phyloP scores from a whole-genome alignment of 495 filamentous ascomycete genomes.

The Saxophila tyrrhenica region DNA sequence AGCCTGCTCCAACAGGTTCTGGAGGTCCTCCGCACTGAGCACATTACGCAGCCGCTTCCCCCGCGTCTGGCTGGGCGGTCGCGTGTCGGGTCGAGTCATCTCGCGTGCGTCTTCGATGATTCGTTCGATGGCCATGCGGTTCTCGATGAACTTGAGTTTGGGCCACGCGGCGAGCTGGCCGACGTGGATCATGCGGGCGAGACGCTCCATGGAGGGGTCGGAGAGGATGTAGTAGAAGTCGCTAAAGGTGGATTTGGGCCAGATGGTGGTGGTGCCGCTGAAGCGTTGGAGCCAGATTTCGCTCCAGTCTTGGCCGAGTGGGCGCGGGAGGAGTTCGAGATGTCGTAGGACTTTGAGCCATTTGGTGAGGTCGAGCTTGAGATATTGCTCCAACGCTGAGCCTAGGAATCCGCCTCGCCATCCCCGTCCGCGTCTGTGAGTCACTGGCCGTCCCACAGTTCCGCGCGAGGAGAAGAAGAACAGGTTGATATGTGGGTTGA shows the following conservation, averaged over 20 bases:
- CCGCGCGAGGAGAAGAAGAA: conserved; percentile 97
- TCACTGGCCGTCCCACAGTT: conserved; percentile 82
- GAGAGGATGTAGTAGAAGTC: conserved; percentile 82
- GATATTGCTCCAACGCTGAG: conserved; percentile 81
- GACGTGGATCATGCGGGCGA: conserved; percentile 77
- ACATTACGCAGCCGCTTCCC: conserved; percentile 4
- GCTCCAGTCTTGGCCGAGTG: conserved; percentile 90
- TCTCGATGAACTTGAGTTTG: conserved; percentile 79
- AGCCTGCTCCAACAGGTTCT: conserved; percentile 7
- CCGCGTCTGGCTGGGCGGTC: background rate
- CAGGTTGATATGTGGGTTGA: conserved; percentile 94
- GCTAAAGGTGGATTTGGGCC: conserved; percentile 61
- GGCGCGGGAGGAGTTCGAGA: conserved; percentile 79
- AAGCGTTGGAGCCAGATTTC: conserved; percentile 93
- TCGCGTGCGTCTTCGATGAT: conserved; percentile 48
- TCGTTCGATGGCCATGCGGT: conserved; percentile 71
- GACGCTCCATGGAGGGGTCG: conserved; percentile 61
- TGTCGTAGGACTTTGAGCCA: conserved; percentile 92
- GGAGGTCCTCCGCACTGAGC: conserved; percentile 18
- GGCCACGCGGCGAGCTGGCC: conserved; percentile 81
- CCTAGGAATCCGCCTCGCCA: conserved; percentile 95
- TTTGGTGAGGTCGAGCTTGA: conserved; percentile 90
- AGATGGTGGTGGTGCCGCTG: conserved; percentile 88
- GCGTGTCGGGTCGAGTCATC: background rate
- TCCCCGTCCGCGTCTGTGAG: conserved; percentile 82